Percentiles rank a stretch among this genome's conserved stretches.
phyloP scores from a whole-genome alignment of 2,329 filamentous ascomycete genomes.

The Fusarium continuum region DNA sequence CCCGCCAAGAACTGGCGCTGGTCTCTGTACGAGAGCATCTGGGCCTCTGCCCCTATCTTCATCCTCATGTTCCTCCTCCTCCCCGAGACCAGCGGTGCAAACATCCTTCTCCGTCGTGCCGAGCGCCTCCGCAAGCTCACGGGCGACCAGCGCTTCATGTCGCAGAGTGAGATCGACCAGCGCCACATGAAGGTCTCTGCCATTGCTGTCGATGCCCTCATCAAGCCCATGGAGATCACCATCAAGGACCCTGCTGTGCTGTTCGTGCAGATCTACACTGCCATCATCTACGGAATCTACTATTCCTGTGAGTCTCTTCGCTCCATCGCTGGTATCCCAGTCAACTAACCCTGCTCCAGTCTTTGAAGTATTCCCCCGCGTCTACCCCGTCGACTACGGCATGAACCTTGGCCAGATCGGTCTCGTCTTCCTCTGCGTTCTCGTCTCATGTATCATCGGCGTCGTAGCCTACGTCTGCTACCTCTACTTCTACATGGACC shows the following conservation, averaged over 20 bases:
- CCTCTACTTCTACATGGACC: conserved; percentile 61
- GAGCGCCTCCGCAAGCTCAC: conserved; percentile 68
- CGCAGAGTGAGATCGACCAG: conserved; percentile 72
- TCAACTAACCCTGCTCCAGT: conserved; percentile 40
- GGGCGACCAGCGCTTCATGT: conserved; percentile 64
- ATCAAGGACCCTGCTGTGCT: conserved; percentile 69
- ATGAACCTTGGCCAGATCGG: conserved; percentile 68
- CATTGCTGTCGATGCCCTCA: conserved; percentile 64
- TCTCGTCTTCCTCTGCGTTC: conserved; percentile 68
- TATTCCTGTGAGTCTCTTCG: conserved; percentile 56
- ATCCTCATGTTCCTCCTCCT: conserved; percentile 69
- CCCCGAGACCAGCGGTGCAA: conserved; percentile 69
- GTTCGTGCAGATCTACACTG: conserved; percentile 70
- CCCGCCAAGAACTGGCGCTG: conserved; percentile 69
- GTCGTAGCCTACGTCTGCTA: conserved; percentile 60
- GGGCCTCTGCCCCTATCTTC: conserved; percentile 67
- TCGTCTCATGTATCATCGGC: conserved; percentile 65
- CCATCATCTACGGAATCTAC: conserved; percentile 70
- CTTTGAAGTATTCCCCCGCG: conserved; percentile 73
- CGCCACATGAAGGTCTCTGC: conserved; percentile 58
- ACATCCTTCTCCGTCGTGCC: conserved; percentile 69
- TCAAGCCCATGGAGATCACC: conserved; percentile 69
- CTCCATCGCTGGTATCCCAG: no score
- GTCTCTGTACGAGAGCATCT: conserved; percentile 71
- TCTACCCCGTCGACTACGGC: conserved; percentile 67